Evolutionary conservation across 2,329 filamentous ascomycete species (phyloP).

Genomic region (Zelopaecilomyces penicillatus): DNA sequence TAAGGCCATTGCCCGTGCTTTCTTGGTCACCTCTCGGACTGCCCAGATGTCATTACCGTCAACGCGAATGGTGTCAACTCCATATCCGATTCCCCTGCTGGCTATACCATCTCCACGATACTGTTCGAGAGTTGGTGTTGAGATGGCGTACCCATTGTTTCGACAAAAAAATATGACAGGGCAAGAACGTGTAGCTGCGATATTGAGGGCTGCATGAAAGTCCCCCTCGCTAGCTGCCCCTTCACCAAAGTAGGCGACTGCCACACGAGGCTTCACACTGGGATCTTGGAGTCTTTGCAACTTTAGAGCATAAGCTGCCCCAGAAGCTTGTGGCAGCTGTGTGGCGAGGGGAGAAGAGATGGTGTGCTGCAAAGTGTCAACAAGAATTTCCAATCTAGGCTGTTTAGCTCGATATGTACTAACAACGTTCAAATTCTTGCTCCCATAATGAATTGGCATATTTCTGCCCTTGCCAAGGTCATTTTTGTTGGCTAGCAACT

Average conservation of each 20-base stretch:
- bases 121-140: slow-evolving; percentile 80
- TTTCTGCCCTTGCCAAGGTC: slow-evolving; percentile 79
- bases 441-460: slow-evolving; percentile 97
- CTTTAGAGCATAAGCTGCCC: slow-evolving; percentile 81
- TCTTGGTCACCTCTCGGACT: slow-evolving; percentile 69
- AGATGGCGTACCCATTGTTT: slow-evolving; percentile 90
- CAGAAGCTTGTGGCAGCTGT: slow-evolving; percentile 80
- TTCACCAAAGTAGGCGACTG: slow-evolving; percentile 82
- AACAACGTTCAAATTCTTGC: slow-evolving; percentile 73
- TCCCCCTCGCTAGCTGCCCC: slow-evolving; percentile 86
- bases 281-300: slow-evolving; percentile 68
- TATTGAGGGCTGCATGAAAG: slow-evolving; percentile 85
- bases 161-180: slow-evolving; percentile 85
- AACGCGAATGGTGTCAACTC: slow-evolving; percentile 86
- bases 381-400: neutral
- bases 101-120: slow-evolving; percentile 90
- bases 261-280: slow-evolving; percentile 57
- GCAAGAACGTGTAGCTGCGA: slow-evolving; percentile 80
- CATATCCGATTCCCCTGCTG: slow-evolving; percentile 77
- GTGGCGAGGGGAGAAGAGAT: slow-evolving; percentile 78
- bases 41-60: slow-evolving; percentile 95
- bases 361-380: slow-evolving; percentile 53
- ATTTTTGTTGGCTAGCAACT: slow-evolving; percentile 79
- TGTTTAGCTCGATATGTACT: slow-evolving; percentile 20
- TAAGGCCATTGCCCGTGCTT: slow-evolving; percentile 70